Percentiles rank a stretch among this genome's conserved stretches.
Evolutionary conservation across 176 grass and related monocot species (phyloP).

Genomic region (Hordeum vulgare): DNA sequence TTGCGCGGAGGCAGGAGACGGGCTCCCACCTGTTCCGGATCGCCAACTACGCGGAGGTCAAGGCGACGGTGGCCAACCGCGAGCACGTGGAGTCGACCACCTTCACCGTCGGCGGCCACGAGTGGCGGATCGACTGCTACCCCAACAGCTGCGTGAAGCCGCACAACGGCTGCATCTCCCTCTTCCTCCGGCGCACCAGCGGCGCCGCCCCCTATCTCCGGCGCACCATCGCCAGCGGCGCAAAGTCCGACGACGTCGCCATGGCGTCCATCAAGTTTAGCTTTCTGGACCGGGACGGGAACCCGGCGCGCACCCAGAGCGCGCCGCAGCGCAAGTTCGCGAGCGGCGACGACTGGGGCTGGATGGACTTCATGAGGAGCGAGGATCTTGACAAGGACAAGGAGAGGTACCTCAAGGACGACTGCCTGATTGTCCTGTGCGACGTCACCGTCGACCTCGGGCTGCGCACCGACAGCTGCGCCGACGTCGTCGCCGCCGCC

Average conservation of each 20-base stretch:
- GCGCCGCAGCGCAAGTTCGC: neutral
- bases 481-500: neutral
- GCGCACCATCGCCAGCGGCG: neutral
- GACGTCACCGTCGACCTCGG: neutral
- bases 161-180: neutral
- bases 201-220: neutral
- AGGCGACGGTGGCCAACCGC: neutral
- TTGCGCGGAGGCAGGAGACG: neutral
- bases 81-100: neutral
- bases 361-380: neutral
- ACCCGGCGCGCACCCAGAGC: neutral
- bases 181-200: conserved; percentile 1
- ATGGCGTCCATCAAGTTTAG: neutral
- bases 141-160: neutral
- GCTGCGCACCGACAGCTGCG: neutral
- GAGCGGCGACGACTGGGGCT: conserved; percentile 9
- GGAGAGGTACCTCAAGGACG: neutral
- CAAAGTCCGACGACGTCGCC: neutral
- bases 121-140: neutral
- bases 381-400: neutral
- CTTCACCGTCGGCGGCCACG: neutral
- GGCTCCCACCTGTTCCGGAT: neutral
- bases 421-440: neutral
- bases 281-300: neutral
- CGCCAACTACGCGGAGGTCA: neutral